phyloP scores from a whole-genome alignment of 2,329 filamentous ascomycete genomes.

The Neonectria punicea region DNA sequence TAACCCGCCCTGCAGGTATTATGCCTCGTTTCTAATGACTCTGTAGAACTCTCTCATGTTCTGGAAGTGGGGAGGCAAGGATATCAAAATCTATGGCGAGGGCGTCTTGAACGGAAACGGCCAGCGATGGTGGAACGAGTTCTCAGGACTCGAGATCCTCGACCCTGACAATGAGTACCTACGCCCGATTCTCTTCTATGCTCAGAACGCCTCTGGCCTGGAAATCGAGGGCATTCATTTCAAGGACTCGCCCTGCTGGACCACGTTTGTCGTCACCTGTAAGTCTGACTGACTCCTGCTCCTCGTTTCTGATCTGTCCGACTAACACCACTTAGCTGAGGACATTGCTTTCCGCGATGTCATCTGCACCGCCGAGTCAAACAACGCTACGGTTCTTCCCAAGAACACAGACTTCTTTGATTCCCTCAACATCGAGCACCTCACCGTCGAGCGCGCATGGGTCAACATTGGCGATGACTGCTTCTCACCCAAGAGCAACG shows the following conservation, averaged over 20 bases:
- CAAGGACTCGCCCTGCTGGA: constrained; percentile 42
- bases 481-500: constrained; percentile 42
- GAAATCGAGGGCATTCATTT: constrained; percentile 39
- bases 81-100: constrained; percentile 39
- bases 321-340: constrained; percentile 25
- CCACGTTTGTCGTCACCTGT: constrained; percentile 41
- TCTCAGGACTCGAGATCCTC: constrained; percentile 37
- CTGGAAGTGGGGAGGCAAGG: constrained; percentile 38
- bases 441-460: constrained; percentile 37
- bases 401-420: constrained; percentile 43
- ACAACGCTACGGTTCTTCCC: constrained; percentile 34
- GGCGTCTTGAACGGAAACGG: constrained; percentile 39
- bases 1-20: fast-evolving
- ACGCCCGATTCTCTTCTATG: constrained; percentile 40
- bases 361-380: constrained; percentile 39
- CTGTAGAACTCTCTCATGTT: constrained; percentile 40
- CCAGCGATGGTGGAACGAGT: constrained; percentile 43
- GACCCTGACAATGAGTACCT: constrained; percentile 35
- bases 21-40: not conserved
- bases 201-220: constrained; percentile 37
- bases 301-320: no score
- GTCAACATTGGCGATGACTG: constrained; percentile 41
- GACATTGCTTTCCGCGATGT: constrained; percentile 38
- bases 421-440: constrained; percentile 34
- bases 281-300: not conserved